Conservation (phyloP, 2,329 filamentous ascomycete genomes). For the Ophiostoma tasmaniense region DNA sequence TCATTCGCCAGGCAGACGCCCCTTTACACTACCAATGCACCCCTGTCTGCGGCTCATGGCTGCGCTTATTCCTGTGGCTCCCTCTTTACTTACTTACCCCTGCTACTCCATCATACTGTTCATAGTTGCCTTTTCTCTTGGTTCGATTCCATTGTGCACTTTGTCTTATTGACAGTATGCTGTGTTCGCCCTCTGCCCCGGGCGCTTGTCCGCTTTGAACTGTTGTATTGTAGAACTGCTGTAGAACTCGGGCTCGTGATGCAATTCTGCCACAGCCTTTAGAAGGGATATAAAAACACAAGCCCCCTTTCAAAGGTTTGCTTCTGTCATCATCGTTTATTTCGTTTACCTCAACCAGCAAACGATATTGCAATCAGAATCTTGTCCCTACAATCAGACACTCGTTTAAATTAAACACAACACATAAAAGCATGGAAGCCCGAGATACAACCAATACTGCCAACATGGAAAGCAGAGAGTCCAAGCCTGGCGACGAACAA, state of each 20-base stretch:
- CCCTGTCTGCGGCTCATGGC: not conserved
- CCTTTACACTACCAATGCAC: not conserved
- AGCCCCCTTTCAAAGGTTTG: not conserved
- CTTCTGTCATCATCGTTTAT: not conserved
- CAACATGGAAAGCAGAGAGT: not conserved
- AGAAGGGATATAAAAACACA: not conserved
- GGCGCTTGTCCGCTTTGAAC: not conserved
- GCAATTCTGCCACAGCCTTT: not conserved
- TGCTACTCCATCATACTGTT: not conserved
- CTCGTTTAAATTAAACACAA: not conserved
- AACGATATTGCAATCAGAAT: not conserved
- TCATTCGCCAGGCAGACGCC: not conserved
- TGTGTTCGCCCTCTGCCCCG: not conserved
- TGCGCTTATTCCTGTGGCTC: not conserved
- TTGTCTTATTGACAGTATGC: not conserved
- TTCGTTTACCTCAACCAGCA: not conserved
- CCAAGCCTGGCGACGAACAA: not conserved
- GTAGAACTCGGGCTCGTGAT: not conserved
- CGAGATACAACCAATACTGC: not conserved
- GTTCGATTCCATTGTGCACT: not conserved
- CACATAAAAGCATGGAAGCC: not conserved
- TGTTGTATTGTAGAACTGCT: not conserved
- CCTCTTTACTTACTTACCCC: not conserved
- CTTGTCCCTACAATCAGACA: not conserved
- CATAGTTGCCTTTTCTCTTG: not conserved